Evolutionary conservation across 176 grass and related monocot genomes (phyloP).

Genomic region (Oryza nivara): DNA sequence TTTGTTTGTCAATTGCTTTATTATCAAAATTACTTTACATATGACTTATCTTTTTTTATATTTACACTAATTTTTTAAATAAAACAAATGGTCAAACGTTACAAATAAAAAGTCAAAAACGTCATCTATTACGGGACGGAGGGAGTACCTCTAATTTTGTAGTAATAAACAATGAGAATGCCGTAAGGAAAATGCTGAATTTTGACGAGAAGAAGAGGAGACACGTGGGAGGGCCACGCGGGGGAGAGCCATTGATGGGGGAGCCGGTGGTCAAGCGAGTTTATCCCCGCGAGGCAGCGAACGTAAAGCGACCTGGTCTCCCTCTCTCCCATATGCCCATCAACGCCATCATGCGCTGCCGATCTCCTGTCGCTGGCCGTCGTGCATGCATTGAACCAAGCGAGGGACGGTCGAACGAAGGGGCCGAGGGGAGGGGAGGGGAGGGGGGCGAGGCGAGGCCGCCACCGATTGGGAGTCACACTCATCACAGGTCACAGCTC

Average conservation of each 20-base stretch:
- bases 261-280: constrained; percentile 23
- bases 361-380: constrained; percentile 14
- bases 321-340: background rate
- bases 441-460: background rate
- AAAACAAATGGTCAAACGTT: too few relatives aligned
- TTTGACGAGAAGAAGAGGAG: background rate
- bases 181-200: too few relatives aligned
- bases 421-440: background rate
- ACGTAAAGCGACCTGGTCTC: background rate
- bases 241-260: background rate
- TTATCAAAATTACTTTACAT: too few relatives aligned
- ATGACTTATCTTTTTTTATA: too few relatives aligned
- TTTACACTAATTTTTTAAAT: too few relatives aligned
- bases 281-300: background rate
- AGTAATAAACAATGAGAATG: too few relatives aligned
- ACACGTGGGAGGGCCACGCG: background rate
- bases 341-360: constrained; percentile 1
- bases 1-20: too few relatives aligned
- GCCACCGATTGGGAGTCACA: background rate
- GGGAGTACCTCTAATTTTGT: too few relatives aligned
- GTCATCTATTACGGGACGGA: too few relatives aligned
- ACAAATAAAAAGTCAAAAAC: too few relatives aligned
- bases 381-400: background rate
- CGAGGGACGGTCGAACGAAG: background rate
- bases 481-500: background rate